phyloP scores from a whole-genome alignment of 495 filamentous ascomycete genomes.

The Friedmanniomyces endolithicus region DNA sequence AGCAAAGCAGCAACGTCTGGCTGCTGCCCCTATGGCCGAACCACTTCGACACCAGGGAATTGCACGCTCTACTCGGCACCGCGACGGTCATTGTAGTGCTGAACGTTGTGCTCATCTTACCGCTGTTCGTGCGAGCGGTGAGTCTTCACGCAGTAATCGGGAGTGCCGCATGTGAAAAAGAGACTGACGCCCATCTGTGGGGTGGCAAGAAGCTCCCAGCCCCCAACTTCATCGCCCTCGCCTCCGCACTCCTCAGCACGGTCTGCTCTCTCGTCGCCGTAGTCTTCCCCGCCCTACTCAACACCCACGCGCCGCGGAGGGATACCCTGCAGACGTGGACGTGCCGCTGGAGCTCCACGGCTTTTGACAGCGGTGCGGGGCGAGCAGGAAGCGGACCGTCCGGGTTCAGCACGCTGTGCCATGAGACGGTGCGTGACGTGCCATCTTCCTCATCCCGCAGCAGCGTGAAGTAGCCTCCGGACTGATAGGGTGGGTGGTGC shows the following conservation, averaged over 20 bases:
- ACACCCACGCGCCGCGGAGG: constrained; percentile 21
- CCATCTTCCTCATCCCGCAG: not conserved
- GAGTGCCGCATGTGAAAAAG: not conserved
- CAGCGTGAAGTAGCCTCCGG: not conserved
- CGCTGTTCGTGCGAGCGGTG: constrained; percentile 21
- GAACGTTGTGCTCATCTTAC: constrained; percentile 17
- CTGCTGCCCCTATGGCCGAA: constrained; percentile 30
- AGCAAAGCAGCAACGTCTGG: constrained; percentile 29
- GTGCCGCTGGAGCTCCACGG: constrained; percentile 18
- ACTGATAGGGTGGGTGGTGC: not conserved
- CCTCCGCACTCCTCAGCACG: constrained; percentile 20
- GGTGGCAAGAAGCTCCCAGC: constrained; percentile 9
- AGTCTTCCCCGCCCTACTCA: constrained; percentile 27
- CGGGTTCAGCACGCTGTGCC: constrained; percentile 14
- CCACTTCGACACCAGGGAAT: constrained; percentile 27
- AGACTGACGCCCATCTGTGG: too few relatives aligned
- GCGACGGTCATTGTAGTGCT: constrained; percentile 21
- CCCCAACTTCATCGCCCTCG: constrained; percentile 21
- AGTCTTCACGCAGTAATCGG: not conserved
- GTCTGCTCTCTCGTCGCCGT: constrained; percentile 23
- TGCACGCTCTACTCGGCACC: constrained; percentile 26
- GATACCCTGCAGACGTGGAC: constrained; percentile 28
- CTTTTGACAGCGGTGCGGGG: constrained; percentile 1
- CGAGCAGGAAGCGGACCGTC: constrained; percentile 6
- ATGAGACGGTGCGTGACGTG: constrained; percentile 12